phyloP scores from a whole-genome alignment of 345 rosid species.

The Populus ilicifolia region DNA sequence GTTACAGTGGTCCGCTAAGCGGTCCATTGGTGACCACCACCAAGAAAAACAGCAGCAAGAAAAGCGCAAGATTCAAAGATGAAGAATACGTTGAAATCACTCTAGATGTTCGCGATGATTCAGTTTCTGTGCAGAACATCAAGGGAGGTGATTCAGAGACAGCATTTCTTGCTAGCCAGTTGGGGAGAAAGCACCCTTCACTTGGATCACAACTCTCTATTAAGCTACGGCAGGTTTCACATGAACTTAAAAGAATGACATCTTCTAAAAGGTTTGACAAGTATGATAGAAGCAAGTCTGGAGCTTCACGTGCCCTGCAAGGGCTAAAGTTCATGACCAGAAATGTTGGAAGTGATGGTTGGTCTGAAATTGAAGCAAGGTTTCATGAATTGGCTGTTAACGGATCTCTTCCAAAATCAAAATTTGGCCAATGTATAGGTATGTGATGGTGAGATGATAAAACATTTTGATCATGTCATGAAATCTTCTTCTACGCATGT shows the following conservation, averaged over 20 bases:
- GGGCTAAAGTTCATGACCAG: conserved; percentile 61
- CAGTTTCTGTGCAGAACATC: conserved; percentile 38
- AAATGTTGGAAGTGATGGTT: conserved; percentile 45
- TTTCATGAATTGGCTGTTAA: conserved; percentile 47
- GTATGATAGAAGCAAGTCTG: conserved; percentile 54
- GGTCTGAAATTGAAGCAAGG: conserved; percentile 56
- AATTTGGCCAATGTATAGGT: conserved; percentile 78
- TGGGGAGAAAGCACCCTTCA: conserved; percentile 34
- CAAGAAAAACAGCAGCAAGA: conserved; percentile 29
- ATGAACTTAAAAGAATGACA: conserved; percentile 49
- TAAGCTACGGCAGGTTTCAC: conserved; percentile 49
- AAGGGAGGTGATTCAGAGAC: conserved; percentile 40
- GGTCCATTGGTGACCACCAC: conserved; percentile 31
- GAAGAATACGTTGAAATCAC: conserved; percentile 54
- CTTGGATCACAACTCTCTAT: conserved; percentile 39
- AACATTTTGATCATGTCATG: no score
- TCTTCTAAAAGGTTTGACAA: conserved; percentile 36
- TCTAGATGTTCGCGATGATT: conserved; percentile 44
- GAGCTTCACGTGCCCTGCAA: conserved; percentile 60
- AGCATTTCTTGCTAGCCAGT: conserved; percentile 34
- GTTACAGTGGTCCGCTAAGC: conserved; percentile 46
- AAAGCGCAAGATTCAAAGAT: conserved; percentile 41
- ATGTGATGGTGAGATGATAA: background rate
- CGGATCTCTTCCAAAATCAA: conserved; percentile 52
- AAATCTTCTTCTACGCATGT: no score